Evolutionary conservation across 495 filamentous ascomycete genomes (phyloP), one percentile per base, ranked within the genome.

Genomic region (Trichoderma asperelloides): DNA sequence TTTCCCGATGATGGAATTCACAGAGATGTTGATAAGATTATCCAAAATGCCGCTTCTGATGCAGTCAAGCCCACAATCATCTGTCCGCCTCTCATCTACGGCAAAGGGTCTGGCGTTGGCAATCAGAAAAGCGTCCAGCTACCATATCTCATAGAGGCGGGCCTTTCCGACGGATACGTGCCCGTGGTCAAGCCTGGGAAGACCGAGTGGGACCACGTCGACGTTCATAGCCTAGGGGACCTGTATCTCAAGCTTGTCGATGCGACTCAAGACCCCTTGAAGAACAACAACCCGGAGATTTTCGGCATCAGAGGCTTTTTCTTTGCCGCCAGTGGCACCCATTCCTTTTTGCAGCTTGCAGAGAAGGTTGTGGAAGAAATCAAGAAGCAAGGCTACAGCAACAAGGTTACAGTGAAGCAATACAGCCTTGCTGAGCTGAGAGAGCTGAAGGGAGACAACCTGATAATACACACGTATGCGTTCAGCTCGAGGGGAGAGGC

Each of bases 71-170:
- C 87, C 0, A 89, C 91, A 1, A 86, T 96, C 73, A 82, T 95
- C 27, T 91, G 86, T 68, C 91, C 92, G 7, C 90, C 91, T 1
- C 85, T 84, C 6, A 95, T 96, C 73, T 94, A 93, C 73, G 92
- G 91, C 8, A 30, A 47, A 0, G 92, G 91, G 30, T 85, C 89
- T 40, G 90, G 92, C 0, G 82, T 90, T 2, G 83, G 80, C 55
- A 95, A 94, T 73, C 77, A 81, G 70, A 81, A 84, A 71, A 89
- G 87, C 68, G 74, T 84, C 64, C 90, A 95, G 71, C 82, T 88
- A 0, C 87, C 88, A 64, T 72, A 74, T 57, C 74, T 95, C 23
- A 76, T 81, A n/a, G 71, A 78, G 2, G 74, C 73, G 12, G 86
- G 86, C 6, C 73, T 95, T 8, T 70, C 88, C 74, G 76, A 83